A percentile compares a stretch with the other conserved stretches of the same genome.
phyloP scores from a whole-genome alignment of 2,329 filamentous ascomycete species.

The Fusarium torreyae region DNA sequence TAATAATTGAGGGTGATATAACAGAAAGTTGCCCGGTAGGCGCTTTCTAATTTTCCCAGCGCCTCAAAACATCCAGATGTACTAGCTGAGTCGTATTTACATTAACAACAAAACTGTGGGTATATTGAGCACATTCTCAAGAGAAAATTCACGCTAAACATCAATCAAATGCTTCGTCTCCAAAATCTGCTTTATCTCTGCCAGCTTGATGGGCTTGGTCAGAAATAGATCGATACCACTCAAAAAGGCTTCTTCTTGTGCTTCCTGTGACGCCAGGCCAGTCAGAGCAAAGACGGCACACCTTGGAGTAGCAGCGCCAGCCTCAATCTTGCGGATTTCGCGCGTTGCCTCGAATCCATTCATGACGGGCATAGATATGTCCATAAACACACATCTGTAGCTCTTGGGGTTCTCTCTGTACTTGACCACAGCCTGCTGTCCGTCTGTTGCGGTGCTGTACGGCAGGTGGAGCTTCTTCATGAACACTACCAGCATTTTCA shows the following conservation, averaged over 20 bases:
- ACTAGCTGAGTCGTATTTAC: too few species aligned
- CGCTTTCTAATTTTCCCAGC: too few species aligned
- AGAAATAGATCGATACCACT: slow-evolving; percentile 19
- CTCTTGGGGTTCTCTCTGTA: not conserved
- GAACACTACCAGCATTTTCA: slow-evolving; percentile 13
- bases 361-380: slow-evolving; percentile 11
- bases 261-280: slow-evolving; percentile 6
- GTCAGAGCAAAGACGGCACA: slow-evolving; percentile 14
- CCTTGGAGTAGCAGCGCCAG: not conserved
- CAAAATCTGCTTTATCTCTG: not conserved
- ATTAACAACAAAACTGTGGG: too few species aligned
- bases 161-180: not conserved
- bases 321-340: not conserved
- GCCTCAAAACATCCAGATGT: too few species aligned
- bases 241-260: not conserved
- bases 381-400: slow-evolving; percentile 9
- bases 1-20: too few species aligned
- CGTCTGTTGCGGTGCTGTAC: not conserved
- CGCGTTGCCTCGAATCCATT: slow-evolving; percentile 16
- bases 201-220: slow-evolving; percentile 5
- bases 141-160: too few species aligned
- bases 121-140: too few species aligned
- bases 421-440: not conserved
- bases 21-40: too few species aligned
- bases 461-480: slow-evolving; percentile 7